Percentiles rank a stretch among this genome's conserved stretches.
phyloP scores from a whole-genome alignment of 257 asterid species.

The Przewalskia tangutica region DNA sequence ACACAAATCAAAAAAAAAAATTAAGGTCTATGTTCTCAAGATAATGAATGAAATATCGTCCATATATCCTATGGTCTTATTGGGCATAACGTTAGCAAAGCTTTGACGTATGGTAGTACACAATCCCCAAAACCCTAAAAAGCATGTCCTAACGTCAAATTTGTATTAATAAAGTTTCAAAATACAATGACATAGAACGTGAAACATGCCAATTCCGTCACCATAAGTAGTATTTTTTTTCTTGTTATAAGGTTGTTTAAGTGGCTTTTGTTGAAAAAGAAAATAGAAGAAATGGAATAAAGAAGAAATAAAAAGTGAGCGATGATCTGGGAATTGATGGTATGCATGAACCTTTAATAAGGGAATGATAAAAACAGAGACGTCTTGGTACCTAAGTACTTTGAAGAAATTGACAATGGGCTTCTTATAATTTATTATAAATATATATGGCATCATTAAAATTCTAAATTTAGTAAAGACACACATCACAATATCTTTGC shows the following conservation, averaged over 20 bases:
- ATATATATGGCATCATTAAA: not conserved
- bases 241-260: not conserved
- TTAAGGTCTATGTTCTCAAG: not conserved
- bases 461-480: slow-evolving; percentile 15
- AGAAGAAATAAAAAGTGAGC: slow-evolving; percentile 5
- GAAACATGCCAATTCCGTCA: slow-evolving; percentile 11
- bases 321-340: slow-evolving; percentile 9
- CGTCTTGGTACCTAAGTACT: not conserved
- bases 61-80: not conserved
- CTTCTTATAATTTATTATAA: not conserved
- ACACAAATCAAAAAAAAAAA: not conserved
- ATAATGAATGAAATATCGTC: not conserved
- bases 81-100: slow-evolving; percentile 16
- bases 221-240: not conserved
- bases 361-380: not conserved
- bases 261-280: not conserved
- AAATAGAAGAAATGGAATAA: not conserved
- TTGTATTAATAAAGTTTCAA: not conserved
- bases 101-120: slow-evolving; percentile 12
- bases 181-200: slow-evolving; percentile 14
- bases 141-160: slow-evolving; percentile 5
- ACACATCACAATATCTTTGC: not conserved
- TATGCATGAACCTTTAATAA: slow-evolving; percentile 4
- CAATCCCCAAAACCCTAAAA: not conserved
- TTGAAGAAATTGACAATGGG: not conserved